Evolutionary conservation across 805 yeast genomes (phyloP), one percentile per base, ranked within the genome.

Genomic region (Teunomyces barrocoloradensis): DNA sequence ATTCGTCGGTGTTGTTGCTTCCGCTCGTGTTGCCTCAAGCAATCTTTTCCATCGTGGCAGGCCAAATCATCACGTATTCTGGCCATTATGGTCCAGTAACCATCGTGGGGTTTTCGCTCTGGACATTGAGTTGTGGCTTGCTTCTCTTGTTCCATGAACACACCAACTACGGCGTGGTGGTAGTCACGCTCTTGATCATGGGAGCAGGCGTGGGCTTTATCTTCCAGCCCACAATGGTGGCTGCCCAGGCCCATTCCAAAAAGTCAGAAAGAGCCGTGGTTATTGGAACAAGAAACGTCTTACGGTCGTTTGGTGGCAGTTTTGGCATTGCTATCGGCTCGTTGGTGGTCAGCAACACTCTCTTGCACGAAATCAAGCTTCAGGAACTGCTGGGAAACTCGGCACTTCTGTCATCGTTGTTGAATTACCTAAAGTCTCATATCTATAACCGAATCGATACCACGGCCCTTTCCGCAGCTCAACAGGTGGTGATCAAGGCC

Each of bases 241-340:
- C 64, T 1, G 62, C 57, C 2, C 64, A 60, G 48, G 66, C 67
- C 7, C 63, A 60, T 41, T 53, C 69, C 23, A 54, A 46, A 37
- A 65, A 61, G 45, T 48, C 68, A 0, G 71, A 66, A 35, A 50
- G 71, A 43, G 69, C 71, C 0, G 71, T 66, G 23, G 71, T 66
- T 2, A 66, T 67, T 28, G 51, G 65, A 33, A 53, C 69, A 12
- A 49, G 72, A 49, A 66, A 67, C 48, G 69, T 66, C 9, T 50
- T 66, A 38, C 50, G 72, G 44, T 60, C 68, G 5, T 60, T 67
- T 45, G 72, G 72, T 7, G 71, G 71, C 35, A 67, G 70, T 1
- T 50, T 65, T 39, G 70, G 71, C 1, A 59, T 65, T 18, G 67
- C 70, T 3, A 44, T 63, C n/a, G 54, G 59, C 1, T 59, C 70